phyloP scores from a whole-genome alignment of 2,329 filamentous ascomycete species.

The Aspergillus novoparasiticus region DNA sequence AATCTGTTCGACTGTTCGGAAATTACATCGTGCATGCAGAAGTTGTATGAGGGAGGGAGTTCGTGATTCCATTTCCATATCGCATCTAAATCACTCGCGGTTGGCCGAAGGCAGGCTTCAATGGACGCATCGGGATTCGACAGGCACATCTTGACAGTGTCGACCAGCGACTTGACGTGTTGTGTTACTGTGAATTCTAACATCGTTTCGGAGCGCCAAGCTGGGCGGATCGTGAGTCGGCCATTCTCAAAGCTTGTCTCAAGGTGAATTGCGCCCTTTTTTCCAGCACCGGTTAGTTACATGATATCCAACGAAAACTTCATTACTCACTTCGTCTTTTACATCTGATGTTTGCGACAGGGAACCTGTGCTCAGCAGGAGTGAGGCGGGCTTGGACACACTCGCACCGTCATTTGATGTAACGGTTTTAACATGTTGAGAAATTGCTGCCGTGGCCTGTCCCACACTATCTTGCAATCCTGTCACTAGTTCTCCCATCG shows the following conservation, averaged over 20 bases:
- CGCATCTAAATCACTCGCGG: conserved; percentile 42
- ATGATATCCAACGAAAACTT: background rate
- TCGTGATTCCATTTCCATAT: conserved; percentile 54
- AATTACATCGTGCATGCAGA: conserved; percentile 53
- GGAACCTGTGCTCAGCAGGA: conserved; percentile 29
- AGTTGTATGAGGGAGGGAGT: conserved; percentile 46
- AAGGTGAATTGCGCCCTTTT: conserved; percentile 37
- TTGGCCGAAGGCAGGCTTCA: conserved; percentile 35
- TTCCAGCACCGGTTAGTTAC: conserved; percentile 5
- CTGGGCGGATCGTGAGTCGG: conserved; percentile 41
- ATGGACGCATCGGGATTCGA: conserved; percentile 32
- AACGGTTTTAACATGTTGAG: conserved; percentile 23
- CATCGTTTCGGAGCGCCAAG: conserved; percentile 47
- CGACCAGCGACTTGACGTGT: conserved; percentile 47
- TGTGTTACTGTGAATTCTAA: conserved; percentile 47
- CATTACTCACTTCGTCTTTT: conserved; percentile 26
- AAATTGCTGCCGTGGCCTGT: conserved; percentile 31
- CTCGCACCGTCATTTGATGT: background rate
- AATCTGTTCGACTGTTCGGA: conserved; percentile 28
- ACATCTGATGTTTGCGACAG: conserved; percentile 19
- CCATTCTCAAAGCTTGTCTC: conserved; percentile 31
- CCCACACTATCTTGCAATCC: conserved; percentile 35
- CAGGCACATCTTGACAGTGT: conserved; percentile 43
- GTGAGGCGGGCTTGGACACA: conserved; percentile 4
- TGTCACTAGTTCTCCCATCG: conserved; percentile 36